Evolutionary conservation across 2,329 filamentous ascomycete genomes (phyloP), one percentile per base, ranked within the genome.

Genomic region (Ophiocordyceps robertsii): DNA sequence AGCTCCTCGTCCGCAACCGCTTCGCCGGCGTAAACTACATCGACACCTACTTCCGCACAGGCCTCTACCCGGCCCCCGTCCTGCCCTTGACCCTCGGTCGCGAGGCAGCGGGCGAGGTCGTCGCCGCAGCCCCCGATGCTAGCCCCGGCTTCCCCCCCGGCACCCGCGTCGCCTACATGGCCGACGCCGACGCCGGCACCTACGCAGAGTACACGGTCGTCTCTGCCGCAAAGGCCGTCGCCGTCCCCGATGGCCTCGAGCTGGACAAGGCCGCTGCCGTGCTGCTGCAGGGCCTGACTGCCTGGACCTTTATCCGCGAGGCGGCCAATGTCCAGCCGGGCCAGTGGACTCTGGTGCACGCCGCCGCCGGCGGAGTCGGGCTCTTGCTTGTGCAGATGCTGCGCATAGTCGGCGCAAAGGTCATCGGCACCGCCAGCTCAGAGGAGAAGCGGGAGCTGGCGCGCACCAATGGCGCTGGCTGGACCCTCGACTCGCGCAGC

Each of bases 41-140:
- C 55, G 89, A 95, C 63, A 94, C 68, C 33, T 94, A 95, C 65
- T 93, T 89, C 73, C 86, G 89, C 58, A 78, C 74, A 12, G 89
- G 89, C 11, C 75, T 94, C 40, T 95, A 95, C 69, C 66, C 70
- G 11, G 67, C 79, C 1, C 72, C 82, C 1, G 37, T 46, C 2
- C 77, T 84, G 52, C 89, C 88, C 5, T 73, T 84, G 53, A 79
- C 81, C 40, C 80, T 90, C 17, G 88, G 89, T 47, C 81, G 82
- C 53, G 89, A 95, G 67, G 84, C 73, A 45, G 73, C 77, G 44
- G 88, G 89, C 46, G 78, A 72, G 35, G 65, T 95, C 48, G 77
- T 80, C 35, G 68, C 80, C 27, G 55, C 75, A 3, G 77, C 77
- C 17, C 61, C 71, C 13, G 72, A 71, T 17, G 60, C 66, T 5